phyloP scores from a whole-genome alignment of 2,329 filamentous ascomycete genomes.

The Aquanectria penicillioides region DNA sequence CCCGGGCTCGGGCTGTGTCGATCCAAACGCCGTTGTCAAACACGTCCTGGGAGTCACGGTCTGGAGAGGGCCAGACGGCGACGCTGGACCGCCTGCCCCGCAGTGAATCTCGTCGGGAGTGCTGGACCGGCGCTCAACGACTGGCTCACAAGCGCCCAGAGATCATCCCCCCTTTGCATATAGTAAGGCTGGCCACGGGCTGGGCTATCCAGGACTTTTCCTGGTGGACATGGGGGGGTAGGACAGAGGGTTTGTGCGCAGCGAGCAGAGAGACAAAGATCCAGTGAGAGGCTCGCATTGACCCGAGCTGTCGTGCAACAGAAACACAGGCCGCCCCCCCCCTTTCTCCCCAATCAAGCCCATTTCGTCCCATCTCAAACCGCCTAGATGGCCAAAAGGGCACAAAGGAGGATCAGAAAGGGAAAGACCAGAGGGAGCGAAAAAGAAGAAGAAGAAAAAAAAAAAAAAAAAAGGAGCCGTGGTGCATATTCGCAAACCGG shows the following conservation, averaged over 20 bases:
- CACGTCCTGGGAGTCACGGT: no score
- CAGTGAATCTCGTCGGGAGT: background rate
- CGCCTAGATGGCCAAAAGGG: no score
- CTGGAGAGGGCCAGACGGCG: no score
- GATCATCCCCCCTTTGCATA: background rate
- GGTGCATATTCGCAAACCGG: background rate
- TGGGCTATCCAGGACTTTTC: no score
- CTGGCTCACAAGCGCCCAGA: background rate
- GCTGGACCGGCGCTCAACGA: background rate
- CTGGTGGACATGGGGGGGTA: no score
- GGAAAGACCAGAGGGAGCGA: no score
- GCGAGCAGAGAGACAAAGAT: background rate
- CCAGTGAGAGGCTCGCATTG: background rate
- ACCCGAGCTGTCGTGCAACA: background rate
- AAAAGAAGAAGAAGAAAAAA: no score
- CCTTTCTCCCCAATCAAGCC: no score
- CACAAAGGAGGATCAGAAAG: no score
- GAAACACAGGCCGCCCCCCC: constrained; percentile 3
- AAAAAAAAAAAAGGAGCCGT: background rate
- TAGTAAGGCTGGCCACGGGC: no score
- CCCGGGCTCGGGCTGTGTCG: background rate
- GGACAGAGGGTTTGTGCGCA: no score
- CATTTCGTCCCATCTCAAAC: constrained; percentile 11
- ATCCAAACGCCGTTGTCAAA: background rate
- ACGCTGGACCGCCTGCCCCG: no score